Percentiles rank a stretch among this genome's conserved stretches.
phyloP scores from a whole-genome alignment of 177 flowering plant genomes.

The Vitis hybrid region DNA sequence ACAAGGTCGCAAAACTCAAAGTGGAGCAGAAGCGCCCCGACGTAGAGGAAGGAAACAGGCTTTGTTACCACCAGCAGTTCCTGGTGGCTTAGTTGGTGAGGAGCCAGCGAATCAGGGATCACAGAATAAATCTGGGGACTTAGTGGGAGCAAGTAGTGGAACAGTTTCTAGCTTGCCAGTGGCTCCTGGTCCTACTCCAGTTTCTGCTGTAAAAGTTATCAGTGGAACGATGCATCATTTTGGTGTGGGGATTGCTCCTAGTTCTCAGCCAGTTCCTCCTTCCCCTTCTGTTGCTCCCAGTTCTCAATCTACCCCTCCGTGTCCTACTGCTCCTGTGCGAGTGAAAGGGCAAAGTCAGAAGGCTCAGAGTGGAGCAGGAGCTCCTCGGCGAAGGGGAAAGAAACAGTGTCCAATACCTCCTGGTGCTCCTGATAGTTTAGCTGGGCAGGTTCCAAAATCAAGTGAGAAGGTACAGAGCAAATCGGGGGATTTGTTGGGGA shows the following conservation, averaged over 20 bases:
- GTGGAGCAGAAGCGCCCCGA: constrained; percentile 45
- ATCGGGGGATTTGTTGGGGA: constrained; percentile 6
- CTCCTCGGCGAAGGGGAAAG: constrained; percentile 58
- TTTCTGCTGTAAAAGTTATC: constrained; percentile 10
- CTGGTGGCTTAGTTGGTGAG: constrained; percentile 26
- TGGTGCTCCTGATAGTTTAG: constrained; percentile 17
- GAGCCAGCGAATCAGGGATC: constrained; percentile 13
- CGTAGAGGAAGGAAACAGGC: constrained; percentile 59
- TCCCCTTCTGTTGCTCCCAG: constrained; percentile 19
- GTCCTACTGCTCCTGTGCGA: constrained; percentile 23
- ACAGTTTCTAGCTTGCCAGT: constrained; percentile 10
- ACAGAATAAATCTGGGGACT: constrained; percentile 6
- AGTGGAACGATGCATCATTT: constrained; percentile 15
- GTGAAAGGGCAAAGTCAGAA: constrained; percentile 37
- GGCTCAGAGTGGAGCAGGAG: constrained; percentile 32
- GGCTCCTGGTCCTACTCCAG: constrained; percentile 7
- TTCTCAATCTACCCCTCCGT: constrained; percentile 17
- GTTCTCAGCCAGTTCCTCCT: constrained; percentile 15
- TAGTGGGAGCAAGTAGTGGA: background rate
- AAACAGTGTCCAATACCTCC: constrained; percentile 25
- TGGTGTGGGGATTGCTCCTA: constrained; percentile 13
- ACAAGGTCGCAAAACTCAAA: constrained; percentile 37
- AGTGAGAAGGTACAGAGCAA: constrained; percentile 7
- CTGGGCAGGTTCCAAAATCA: constrained; percentile 16
- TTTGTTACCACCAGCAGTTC: constrained; percentile 20